A percentile compares a stretch with the other conserved stretches of the same genome.
Evolutionary conservation across 208 protist genomes (phyloP).

Genomic region (Acanthamoeba sp.): DNA sequence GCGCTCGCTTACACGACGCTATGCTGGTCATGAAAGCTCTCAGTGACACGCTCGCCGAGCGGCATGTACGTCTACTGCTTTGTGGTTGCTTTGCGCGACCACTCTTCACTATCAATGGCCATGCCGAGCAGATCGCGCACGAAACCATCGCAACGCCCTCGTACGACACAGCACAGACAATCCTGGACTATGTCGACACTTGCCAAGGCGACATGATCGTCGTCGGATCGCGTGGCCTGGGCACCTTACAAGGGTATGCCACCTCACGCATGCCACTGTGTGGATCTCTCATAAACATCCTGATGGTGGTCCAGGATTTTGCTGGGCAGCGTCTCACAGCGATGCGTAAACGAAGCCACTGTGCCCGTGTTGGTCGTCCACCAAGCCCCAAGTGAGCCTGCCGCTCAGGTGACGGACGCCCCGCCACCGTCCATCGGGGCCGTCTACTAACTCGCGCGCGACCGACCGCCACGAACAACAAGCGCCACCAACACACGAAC

Average conservation of each 20-base stretch:
- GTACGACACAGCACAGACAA: neutral
- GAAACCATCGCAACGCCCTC: neutral
- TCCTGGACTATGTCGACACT: neutral
- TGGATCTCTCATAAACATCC: neutral
- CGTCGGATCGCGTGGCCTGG: neutral
- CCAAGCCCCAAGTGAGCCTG: too few species aligned
- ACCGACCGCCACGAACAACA: too few species aligned
- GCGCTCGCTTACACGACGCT: neutral
- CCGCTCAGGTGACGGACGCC: too few species aligned
- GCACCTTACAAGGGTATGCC: neutral
- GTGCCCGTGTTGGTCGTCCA: constrained; percentile 16
- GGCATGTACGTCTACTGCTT: neutral
- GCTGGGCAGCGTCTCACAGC: neutral
- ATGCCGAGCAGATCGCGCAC: neutral
- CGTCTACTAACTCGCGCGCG: too few species aligned
- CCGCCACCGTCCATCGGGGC: too few species aligned
- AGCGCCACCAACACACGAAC: too few species aligned
- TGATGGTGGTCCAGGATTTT: neutral
- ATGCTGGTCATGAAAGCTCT: neutral
- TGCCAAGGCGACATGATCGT: constrained; percentile 6
- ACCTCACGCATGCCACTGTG: neutral
- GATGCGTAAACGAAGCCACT: neutral
- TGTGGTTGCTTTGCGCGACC: too few species aligned
- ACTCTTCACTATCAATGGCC: too few species aligned
- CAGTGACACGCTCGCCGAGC: neutral